These are phyloP conservation scores for Quercus tomentella DNA, from an alignment of 331 rosid genomes.

Conservation along the genomic window DNA sequence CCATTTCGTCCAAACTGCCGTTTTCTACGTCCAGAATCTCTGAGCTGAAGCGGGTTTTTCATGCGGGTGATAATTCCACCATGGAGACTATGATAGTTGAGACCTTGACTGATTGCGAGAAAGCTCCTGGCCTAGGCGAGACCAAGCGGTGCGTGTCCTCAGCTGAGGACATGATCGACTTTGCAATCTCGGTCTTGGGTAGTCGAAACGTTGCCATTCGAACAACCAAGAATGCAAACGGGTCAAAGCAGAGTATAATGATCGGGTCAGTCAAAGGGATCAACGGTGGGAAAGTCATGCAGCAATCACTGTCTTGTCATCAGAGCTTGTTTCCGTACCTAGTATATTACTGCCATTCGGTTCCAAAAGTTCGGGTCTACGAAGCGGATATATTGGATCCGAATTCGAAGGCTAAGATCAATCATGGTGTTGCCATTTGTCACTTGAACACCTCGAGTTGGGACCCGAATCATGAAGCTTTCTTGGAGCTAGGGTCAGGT, in stretches of 20 bases:
- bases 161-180: conserved; percentile 43
- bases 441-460: conserved; percentile 83
- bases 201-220: too few species aligned
- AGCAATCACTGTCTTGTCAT: conserved; percentile 74
- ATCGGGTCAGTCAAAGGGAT: too few species aligned
- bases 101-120: conserved; percentile 67
- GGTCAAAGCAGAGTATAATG: too few species aligned
- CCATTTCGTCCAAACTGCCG: conserved; percentile 71
- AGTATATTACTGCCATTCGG: conserved; percentile 86
- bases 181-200: too few species aligned
- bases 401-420: conserved; percentile 49
- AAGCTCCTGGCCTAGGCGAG: conserved; percentile 63
- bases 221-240: too few species aligned
- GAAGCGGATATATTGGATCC: conserved; percentile 20
- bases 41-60: conserved; percentile 57
- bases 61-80: conserved; percentile 65
- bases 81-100: conserved; percentile 71
- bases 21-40: conserved; percentile 57
- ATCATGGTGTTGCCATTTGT: conserved; percentile 81
- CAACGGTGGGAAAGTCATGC: too few species aligned
- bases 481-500: conserved; percentile 63
- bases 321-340: conserved; percentile 89
- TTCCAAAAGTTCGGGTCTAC: conserved; percentile 91
- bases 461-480: conserved; percentile 86
- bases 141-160: conserved; percentile 89